These are phyloP conservation scores for Aspergillus ochraceus DNA, from an alignment of 2,329 filamentous ascomycete genomes.

Conservation along the genomic window DNA sequence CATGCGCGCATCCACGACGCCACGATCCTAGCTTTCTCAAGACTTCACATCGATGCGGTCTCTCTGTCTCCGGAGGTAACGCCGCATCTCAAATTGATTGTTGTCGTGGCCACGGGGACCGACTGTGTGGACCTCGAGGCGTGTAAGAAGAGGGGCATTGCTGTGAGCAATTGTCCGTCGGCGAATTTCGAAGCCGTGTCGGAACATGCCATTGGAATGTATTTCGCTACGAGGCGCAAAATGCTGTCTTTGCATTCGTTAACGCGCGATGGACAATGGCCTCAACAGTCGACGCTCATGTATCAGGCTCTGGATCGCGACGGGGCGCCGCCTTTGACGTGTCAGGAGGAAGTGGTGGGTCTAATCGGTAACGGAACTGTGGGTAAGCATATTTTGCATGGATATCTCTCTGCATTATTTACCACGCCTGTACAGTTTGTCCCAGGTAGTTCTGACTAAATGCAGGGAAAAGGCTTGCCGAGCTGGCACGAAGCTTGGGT, in stretches of 20 bases:
- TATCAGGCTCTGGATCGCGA: constrained; percentile 23
- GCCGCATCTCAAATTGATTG: constrained; percentile 47
- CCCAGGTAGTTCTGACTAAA: background rate
- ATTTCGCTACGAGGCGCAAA: constrained; percentile 48
- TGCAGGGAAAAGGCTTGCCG: constrained; percentile 44
- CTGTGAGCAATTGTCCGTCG: constrained; percentile 48
- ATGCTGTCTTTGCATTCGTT: constrained; percentile 40
- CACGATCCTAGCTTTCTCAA: constrained; percentile 48
- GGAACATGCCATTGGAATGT: constrained; percentile 53
- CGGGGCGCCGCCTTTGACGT: constrained; percentile 44
- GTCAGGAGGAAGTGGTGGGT: constrained; percentile 50
- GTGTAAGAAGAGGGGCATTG: constrained; percentile 44
- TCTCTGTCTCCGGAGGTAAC: constrained; percentile 45
- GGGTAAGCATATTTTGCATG: constrained; percentile 29
- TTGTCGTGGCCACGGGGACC: constrained; percentile 49
- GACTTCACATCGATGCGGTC: constrained; percentile 28
- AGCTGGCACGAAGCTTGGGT: constrained; percentile 46
- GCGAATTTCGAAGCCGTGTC: constrained; percentile 50
- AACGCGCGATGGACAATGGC: constrained; percentile 43
- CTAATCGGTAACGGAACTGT: constrained; percentile 53
- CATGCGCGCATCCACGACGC: constrained; percentile 46
- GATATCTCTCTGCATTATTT: background rate
- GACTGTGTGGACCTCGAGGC: constrained; percentile 49
- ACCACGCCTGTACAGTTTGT: no score
- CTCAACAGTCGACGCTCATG: constrained; percentile 38